phyloP scores from a whole-genome alignment of 1,139 yeast genomes.

The Sugiyamaella japonica region DNA sequence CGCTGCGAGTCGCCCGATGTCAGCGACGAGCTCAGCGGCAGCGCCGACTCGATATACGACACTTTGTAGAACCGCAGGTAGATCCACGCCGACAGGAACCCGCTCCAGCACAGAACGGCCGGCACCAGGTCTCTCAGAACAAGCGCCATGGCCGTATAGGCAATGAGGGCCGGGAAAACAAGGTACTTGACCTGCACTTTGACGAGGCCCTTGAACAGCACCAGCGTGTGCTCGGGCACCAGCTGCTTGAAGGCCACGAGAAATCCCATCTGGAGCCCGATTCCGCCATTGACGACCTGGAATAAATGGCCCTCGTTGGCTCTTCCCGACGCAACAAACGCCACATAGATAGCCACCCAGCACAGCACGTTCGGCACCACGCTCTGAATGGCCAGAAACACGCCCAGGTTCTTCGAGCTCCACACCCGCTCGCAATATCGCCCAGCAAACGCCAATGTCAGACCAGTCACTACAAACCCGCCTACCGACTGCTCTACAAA shows the following conservation, averaged over 20 bases:
- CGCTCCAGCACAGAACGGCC: slow-evolving; percentile 61
- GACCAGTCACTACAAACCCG: slow-evolving; percentile 51
- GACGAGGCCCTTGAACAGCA: slow-evolving; percentile 60
- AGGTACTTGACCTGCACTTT: slow-evolving; percentile 67
- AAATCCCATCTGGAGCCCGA: slow-evolving; percentile 69
- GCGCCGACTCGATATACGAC: slow-evolving; percentile 39
- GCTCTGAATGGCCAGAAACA: slow-evolving; percentile 59
- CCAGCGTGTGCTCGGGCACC: slow-evolving; percentile 83
- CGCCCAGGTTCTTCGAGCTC: slow-evolving; percentile 61
- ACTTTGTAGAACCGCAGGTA: slow-evolving; percentile 76
- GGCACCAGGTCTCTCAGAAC: slow-evolving; percentile 22
- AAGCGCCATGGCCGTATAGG: slow-evolving; percentile 43
- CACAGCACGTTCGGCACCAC: slow-evolving; percentile 50
- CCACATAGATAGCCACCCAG: slow-evolving; percentile 12
- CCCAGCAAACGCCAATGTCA: slow-evolving; percentile 56
- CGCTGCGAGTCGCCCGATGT: slow-evolving; percentile 29
- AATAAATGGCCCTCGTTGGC: slow-evolving; percentile 19
- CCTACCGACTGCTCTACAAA: slow-evolving; percentile 66
- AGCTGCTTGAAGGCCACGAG: slow-evolving; percentile 85
- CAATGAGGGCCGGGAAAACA: slow-evolving; percentile 59
- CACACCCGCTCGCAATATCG: slow-evolving; percentile 53
- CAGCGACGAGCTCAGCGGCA: slow-evolving; percentile 33
- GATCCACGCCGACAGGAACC: slow-evolving; percentile 69
- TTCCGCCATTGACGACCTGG: slow-evolving; percentile 64
- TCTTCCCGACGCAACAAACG: slow-evolving; percentile 19